A percentile compares a stretch with the other conserved stretches of the same genome.
Evolutionary conservation across 208 protist genomes (phyloP).

Genomic region (Leptomonas pyrrhocoris): DNA sequence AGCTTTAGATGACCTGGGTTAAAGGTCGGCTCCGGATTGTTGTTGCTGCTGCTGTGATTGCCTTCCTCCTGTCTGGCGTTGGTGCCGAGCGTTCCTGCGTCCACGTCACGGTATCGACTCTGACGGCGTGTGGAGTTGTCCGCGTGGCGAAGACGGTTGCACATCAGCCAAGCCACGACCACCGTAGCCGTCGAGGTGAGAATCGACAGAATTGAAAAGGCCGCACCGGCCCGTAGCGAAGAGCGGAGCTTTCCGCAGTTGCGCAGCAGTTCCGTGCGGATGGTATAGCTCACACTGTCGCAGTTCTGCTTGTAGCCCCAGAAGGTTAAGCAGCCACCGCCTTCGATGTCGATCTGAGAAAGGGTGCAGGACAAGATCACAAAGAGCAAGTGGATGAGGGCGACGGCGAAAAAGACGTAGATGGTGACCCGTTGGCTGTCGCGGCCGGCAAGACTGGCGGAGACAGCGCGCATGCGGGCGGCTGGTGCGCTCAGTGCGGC

Average conservation of each 20-base stretch:
- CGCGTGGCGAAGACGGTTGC: slow-evolving; percentile 34
- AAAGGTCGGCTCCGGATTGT: slow-evolving; percentile 16
- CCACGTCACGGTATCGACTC: slow-evolving; percentile 21
- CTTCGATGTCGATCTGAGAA: slow-evolving; percentile 72
- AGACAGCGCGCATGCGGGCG: slow-evolving; percentile 18
- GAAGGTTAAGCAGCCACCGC: slow-evolving; percentile 80
- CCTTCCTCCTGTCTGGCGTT: neutral
- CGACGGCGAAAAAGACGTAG: slow-evolving; percentile 49
- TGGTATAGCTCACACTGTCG: slow-evolving; percentile 70
- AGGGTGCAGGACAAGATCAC: slow-evolving; percentile 56
- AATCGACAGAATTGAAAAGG: slow-evolving; percentile 80
- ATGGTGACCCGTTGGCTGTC: slow-evolving; percentile 50
- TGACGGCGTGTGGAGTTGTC: slow-evolving; percentile 11
- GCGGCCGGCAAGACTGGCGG: slow-evolving; percentile 13
- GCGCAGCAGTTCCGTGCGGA: slow-evolving; percentile 42
- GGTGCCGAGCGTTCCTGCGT: slow-evolving; percentile 5
- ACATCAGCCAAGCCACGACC: slow-evolving; percentile 50
- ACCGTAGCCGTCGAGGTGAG: slow-evolving; percentile 36
- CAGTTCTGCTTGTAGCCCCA: slow-evolving; percentile 80
- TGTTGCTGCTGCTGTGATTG: neutral
- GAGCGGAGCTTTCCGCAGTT: slow-evolving; percentile 30
- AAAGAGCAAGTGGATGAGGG: slow-evolving; percentile 61
- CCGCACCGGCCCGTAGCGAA: slow-evolving; percentile 55
- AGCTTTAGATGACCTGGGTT: slow-evolving; percentile 50
- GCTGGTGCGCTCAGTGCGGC: slow-evolving; percentile 10